Base-by-base conservation (phyloP, 208 protist genomes). In the Naegleria fowleri region DNA sequence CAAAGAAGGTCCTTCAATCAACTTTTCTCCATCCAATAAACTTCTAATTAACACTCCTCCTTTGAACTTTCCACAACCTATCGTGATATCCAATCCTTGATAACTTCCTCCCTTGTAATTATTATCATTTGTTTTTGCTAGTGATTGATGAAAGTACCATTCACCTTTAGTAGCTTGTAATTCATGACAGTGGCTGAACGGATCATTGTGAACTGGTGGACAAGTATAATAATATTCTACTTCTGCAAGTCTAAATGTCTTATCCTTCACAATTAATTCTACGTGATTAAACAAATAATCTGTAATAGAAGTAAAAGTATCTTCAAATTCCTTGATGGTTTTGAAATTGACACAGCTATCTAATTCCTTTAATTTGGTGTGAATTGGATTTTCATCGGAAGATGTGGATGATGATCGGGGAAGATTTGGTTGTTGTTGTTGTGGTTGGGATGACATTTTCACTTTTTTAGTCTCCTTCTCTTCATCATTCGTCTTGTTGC, bases 81-180 rank as follows among this genome's bases (percentile, higher is more conserved):
- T 40, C 0, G 75, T 19, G 9, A 83, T 1, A 83, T 83, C 75
- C 75, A 83, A 83, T 22, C 75, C 75, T 39, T 83, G 19, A 83
- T 83, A 83, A n/a, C 22, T 36, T 38, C 75, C 75, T 2, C n/a
- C 75, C 13, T 83, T 83, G 29, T 83, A 83, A 67, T 67, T 67
- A 83, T 83, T 83, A n/a, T n/a, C 75, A 83, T n/a, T 83, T n/a
- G 75, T 39, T 40, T 39, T 83, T 0, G n/a, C 33, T 2, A n/a
- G 13, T 83, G 75, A n/a, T 83, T 39, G 22, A 83, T 83, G 75
- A 11, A 83, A 83, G 13, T 83, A 83, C 75, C 75, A 83, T n/a
- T 83, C n/a, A 19, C n/a, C 75, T 13, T 15, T 83, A 13, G 33
- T 40, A 15, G 33, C 22, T 39, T 83, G 75, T 39, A 83, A 39